These are phyloP conservation scores for Escovopsis sp. DNA, from an alignment of 2,329 filamentous ascomycete genomes.

Conservation along the genomic window DNA sequence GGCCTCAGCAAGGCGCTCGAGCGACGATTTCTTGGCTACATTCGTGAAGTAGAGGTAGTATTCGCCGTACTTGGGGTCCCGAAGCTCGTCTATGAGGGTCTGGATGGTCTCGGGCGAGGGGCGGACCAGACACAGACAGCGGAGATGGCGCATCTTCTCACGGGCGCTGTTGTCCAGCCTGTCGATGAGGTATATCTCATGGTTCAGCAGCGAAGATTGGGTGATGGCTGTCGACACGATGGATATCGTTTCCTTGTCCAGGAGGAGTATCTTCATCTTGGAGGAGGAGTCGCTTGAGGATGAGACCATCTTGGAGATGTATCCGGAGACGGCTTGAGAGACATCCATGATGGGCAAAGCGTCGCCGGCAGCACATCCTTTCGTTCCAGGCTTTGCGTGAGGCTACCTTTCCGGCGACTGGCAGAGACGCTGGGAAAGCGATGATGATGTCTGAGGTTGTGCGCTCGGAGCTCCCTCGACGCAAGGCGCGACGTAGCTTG, in stretches of 20 bases:
- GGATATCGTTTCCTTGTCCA: conserved; percentile 86
- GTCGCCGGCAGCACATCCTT: conserved; percentile 1
- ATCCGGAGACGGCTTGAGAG: conserved; percentile 81
- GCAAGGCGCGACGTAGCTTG: too few relatives aligned
- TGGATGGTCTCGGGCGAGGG: conserved; percentile 90
- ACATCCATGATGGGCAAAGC: conserved; percentile 60
- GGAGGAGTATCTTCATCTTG: conserved; percentile 96
- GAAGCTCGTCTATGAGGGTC: conserved; percentile 82
- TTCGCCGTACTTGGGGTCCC: conserved; percentile 94
- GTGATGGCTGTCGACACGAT: conserved; percentile 93
- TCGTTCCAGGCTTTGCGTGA: conserved; percentile 1
- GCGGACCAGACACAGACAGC: conserved; percentile 83
- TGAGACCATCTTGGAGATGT: conserved; percentile 92
- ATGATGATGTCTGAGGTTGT: not conserved
- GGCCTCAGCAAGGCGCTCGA: conserved; percentile 87
- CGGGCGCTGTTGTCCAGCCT: conserved; percentile 77
- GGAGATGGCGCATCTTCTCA: conserved; percentile 95
- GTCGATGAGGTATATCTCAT: conserved; percentile 96
- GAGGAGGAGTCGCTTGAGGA: conserved; percentile 55
- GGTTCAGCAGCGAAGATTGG: conserved; percentile 84
- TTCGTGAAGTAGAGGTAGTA: conserved; percentile 98
- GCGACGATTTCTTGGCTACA: conserved; percentile 86
- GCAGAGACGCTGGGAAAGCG: too few relatives aligned
- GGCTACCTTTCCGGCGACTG: too few relatives aligned
- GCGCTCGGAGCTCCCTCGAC: not conserved